Evolutionary conservation across 495 filamentous ascomycete species (phyloP), one percentile per base, ranked within the genome.

Genomic region (Aspergillus sclerotioniger): DNA sequence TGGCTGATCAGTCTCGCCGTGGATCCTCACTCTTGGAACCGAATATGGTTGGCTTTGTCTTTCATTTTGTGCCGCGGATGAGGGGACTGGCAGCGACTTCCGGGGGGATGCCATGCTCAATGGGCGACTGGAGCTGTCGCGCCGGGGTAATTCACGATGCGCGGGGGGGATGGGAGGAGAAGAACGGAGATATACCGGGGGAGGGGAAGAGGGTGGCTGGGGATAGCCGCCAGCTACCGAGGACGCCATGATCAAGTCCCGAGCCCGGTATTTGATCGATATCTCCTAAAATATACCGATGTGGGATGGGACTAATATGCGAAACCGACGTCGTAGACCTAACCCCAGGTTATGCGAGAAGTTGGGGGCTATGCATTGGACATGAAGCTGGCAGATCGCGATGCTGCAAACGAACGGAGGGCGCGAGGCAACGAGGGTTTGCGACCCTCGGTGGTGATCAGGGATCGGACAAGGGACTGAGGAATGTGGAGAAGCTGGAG

Each of bases 141-240:
- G 67, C 28, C 70, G 61, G 15, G 63, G 57, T 47, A 66, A 52
- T 60, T 69, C 53, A 48, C 63, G 60, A 41, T 57, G 67, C 37
- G 57, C 53, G 56, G 60, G 54, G 20, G 58, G 52, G 15, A 68
- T 59, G 8, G 71, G 71, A 51, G 76, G 72, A 28, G 76, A 71
- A 32, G 74, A 70, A 51, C 69, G 72, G 47, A 76, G 67, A 58
- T 77, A 77, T 51, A 72, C 75, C 28, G 76, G 69, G 15, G 76
- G 71, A 59, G 76, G 76, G 57, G 74, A 69, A 29, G 76, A 66
- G 33, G 73, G 54, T 28, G 71, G 61, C 33, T 67, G 74, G 46
- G 56, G 66, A 44, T 70, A 67, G 19, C 52, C 46, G 51, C 58
- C 59, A 45, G 62, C 62, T 21, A 70, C 55, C 13, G 71, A 62